Conservation (phyloP, 441 rosid species). For the Biscutella laevigata region DNA sequence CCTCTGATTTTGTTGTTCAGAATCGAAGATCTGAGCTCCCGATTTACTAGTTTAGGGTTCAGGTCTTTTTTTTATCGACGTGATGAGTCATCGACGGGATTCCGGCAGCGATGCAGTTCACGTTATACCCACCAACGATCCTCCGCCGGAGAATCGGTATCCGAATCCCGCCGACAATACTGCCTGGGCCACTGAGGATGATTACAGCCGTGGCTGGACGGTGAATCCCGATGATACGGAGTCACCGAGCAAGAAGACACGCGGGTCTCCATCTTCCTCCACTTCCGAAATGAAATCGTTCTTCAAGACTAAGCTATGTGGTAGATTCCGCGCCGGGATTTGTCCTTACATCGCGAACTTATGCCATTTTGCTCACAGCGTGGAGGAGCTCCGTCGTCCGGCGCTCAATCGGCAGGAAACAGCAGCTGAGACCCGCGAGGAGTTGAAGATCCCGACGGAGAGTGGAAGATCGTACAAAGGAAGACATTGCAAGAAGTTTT, state of each 20-base stretch:
- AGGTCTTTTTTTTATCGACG: too few relatives aligned
- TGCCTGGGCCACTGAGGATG: constrained; percentile 78
- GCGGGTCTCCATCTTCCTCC: constrained; percentile 32
- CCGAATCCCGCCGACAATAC: constrained; percentile 35
- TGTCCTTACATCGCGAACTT: constrained; percentile 58
- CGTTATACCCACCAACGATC: constrained; percentile 36
- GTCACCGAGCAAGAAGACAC: constrained; percentile 59
- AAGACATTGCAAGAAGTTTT: constrained; percentile 78
- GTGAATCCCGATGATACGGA: constrained; percentile 37
- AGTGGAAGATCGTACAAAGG: constrained; percentile 65
- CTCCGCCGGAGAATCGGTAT: constrained; percentile 40
- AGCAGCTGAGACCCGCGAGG: constrained; percentile 55
- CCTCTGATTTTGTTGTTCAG: too few relatives aligned
- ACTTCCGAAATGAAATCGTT: constrained; percentile 51
- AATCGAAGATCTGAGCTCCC: too few relatives aligned
- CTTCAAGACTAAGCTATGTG: constrained; percentile 83
- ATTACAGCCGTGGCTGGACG: constrained; percentile 43
- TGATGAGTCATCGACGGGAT: constrained; percentile 38
- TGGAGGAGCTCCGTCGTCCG: constrained; percentile 82
- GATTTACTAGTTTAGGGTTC: too few relatives aligned
- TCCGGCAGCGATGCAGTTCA: constrained; percentile 53
- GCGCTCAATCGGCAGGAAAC: constrained; percentile 71
- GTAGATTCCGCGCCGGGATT: constrained; percentile 66
- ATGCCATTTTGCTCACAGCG: constrained; percentile 86
- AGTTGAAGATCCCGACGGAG: constrained; percentile 67